Percentiles rank a stretch among this genome's conserved stretches.
Evolutionary conservation across 2,329 filamentous ascomycete species (phyloP).

Genomic region (Talaromyces sp.): DNA sequence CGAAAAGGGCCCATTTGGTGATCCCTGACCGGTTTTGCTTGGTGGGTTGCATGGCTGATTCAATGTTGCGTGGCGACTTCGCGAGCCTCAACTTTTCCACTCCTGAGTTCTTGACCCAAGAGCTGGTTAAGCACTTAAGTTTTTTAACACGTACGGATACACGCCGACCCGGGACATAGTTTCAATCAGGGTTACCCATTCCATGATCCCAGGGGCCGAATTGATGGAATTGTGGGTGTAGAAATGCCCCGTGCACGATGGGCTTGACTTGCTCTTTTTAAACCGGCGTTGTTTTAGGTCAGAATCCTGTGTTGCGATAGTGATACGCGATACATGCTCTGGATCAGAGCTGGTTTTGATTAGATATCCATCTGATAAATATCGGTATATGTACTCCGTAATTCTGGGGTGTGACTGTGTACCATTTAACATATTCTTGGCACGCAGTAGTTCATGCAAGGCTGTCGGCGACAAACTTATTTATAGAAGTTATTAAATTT

Average conservation of each 20-base stretch:
- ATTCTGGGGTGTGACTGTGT: neutral
- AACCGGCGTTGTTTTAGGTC: neutral
- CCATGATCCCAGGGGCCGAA: neutral
- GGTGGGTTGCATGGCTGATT: neutral
- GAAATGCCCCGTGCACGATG: neutral
- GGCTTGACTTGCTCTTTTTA: neutral
- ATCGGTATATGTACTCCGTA: too few species aligned
- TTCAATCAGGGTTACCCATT: neutral
- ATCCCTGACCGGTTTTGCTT: too few species aligned
- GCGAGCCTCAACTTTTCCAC: neutral
- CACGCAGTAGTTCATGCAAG: neutral
- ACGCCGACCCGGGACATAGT: neutral
- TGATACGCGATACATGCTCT: neutral
- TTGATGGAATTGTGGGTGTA: neutral
- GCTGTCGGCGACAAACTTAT: neutral
- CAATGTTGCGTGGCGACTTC: neutral
- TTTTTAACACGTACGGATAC: neutral
- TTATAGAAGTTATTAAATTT: neutral
- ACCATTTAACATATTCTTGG: neutral
- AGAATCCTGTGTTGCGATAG: neutral
- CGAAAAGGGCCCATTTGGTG: neutral
- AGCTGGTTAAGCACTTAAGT: neutral
- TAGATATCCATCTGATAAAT: neutral
- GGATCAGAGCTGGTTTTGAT: neutral
- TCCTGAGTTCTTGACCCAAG: neutral